Base-by-base conservation (phyloP, 306 rosid species). In the Vigna nakashimae region DNA sequence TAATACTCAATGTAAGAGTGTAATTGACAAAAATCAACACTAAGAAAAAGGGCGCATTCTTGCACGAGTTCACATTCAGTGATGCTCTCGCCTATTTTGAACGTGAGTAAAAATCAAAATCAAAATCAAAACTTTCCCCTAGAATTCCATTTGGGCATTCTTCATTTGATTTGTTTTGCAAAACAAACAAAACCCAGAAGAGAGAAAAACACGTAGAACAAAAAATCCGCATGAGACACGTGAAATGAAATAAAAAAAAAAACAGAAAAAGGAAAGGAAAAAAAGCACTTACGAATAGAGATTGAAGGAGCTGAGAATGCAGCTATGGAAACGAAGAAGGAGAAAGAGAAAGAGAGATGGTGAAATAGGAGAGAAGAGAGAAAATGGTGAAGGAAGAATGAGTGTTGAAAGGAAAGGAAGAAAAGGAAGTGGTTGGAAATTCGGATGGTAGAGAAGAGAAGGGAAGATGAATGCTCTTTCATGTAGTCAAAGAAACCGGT, bases 361-460 rank as follows among this genome's bases (percentile, higher is more conserved):
- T 14, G 32, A 3, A 52, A 52, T 8, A 20, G 73, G 26, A 48
- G 48, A 60, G 71, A 46, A 70, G 69, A 66, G 70, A 65, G 30
- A 62, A 20, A 50, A 7, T 20, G 22, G 15, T 1, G 50, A 45
- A 80, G n/a, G 77, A 57, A 34, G 73, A 64, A 84, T 77, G 87
- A 85, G 90, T 70, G 84, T 83, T 73, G 57, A 82, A 80, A 86
- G 42, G 90, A 87, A 73, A 82, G 76, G 64, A 42, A 73, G 79
- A 79, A 78, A 85, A 77, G 24, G 58, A 71, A 50, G 53, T 75
- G 13, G 69, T 71, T 69, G 62, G 42, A 34, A 82, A 69, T 81
- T 80, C 84, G 93, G 89, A 88, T 83, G 97, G 93, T 80, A 67
- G 88, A 76, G 89, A 91, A 82, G 36, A 38, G 49, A 75, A n/a